phyloP scores from a whole-genome alignment of 2,329 filamentous ascomycete species.

The Sphaerulina populicola region DNA sequence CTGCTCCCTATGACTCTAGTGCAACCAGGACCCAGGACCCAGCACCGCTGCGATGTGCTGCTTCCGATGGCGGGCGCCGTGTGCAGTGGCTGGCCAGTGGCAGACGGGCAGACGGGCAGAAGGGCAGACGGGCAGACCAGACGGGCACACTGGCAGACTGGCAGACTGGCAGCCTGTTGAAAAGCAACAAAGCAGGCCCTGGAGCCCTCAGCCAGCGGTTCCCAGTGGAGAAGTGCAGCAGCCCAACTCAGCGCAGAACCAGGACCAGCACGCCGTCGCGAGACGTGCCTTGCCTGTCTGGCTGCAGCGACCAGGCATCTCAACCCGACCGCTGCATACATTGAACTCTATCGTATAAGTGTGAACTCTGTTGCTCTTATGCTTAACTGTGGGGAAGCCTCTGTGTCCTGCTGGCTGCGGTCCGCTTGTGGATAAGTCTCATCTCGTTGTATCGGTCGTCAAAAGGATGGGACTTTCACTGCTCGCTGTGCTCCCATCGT shows the following conservation, averaged over 20 bases:
- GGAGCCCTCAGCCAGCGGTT: constrained; percentile 16
- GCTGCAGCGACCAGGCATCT: constrained; percentile 15
- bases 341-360: constrained; percentile 25
- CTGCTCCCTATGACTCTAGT: constrained; percentile 16
- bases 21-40: constrained; percentile 17
- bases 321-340: constrained; percentile 23
- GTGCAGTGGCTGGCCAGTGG: too few relatives aligned
- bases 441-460: neutral
- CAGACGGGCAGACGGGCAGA: too few relatives aligned
- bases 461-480: neutral
- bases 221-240: constrained; percentile 10
- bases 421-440: neutral
- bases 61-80: neutral
- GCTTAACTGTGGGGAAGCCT: constrained; percentile 26
- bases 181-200: constrained; percentile 6
- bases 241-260: constrained; percentile 4
- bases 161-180: too few relatives aligned
- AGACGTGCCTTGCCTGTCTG: constrained; percentile 12
- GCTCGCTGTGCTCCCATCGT: neutral
- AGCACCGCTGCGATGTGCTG: constrained; percentile 3
- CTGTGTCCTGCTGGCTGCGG: neutral
- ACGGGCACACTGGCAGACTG: too few relatives aligned
- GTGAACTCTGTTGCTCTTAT: constrained; percentile 28
- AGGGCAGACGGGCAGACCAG: too few relatives aligned
- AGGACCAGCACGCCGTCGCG: constrained; percentile 7